A percentile compares a stretch with the other conserved stretches of the same genome.
Conservation (phyloP, 2,329 filamentous ascomycete species). For the Ceratocystis cacaofunesta region DNA sequence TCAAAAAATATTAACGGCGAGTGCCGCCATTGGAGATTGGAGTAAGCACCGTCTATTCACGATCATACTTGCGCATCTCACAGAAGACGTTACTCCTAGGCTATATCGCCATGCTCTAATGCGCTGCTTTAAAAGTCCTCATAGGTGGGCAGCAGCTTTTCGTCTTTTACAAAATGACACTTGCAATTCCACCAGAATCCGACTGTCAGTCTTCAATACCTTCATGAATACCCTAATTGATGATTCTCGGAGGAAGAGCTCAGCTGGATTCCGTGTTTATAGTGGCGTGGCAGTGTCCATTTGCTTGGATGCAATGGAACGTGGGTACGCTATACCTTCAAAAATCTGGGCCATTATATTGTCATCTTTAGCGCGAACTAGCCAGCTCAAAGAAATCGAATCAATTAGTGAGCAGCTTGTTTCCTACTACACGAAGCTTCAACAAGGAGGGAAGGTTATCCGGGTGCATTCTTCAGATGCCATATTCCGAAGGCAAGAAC, state of each 20-base stretch:
- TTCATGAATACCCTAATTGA: constrained; percentile 7
- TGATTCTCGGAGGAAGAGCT: constrained; percentile 3
- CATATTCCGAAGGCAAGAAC: constrained; percentile 2
- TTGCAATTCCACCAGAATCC: neutral
- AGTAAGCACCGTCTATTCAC: constrained; percentile 31
- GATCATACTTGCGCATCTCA: constrained; percentile 26
- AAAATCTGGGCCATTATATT: constrained; percentile 10
- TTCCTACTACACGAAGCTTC: constrained; percentile 1
- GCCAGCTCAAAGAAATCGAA: constrained; percentile 6
- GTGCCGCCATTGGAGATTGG: constrained; percentile 25
- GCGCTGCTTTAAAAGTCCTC: constrained; percentile 20
- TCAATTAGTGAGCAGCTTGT: neutral
- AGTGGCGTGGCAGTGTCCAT: constrained; percentile 3
- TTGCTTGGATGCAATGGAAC: constrained; percentile 9
- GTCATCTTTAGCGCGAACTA: neutral
- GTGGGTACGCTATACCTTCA: constrained; percentile 9
- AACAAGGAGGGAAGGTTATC: neutral
- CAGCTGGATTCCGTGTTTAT: neutral
- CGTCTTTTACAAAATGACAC: constrained; percentile 9
- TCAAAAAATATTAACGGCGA: constrained; percentile 26
- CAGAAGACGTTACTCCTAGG: constrained; percentile 18
- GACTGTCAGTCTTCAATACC: constrained; percentile 6
- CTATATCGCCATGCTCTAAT: constrained; percentile 20
- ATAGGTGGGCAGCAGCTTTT: constrained; percentile 22
- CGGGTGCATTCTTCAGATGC: constrained; percentile 14